These are phyloP conservation scores for Globomyces pollinis-pini DNA, from an alignment of 192 early-diverging fungal species.

Conservation along the genomic window DNA sequence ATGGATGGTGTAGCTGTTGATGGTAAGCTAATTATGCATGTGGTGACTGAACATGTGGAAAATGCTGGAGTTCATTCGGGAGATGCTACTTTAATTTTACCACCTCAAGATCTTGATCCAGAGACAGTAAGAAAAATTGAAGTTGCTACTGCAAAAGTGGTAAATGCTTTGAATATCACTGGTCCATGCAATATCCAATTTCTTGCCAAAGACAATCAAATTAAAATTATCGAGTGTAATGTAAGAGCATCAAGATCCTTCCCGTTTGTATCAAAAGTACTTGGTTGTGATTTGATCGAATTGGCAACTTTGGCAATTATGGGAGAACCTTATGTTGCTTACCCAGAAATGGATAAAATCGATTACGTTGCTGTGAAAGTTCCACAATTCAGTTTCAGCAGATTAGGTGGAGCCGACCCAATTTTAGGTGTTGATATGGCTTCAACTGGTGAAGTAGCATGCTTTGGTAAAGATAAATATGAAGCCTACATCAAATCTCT, in stretches of 20 bases:
- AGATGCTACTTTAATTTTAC: constrained; percentile 91
- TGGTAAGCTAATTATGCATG: constrained; percentile 90
- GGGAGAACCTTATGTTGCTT: constrained; percentile 68
- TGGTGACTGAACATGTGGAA: constrained; percentile 96
- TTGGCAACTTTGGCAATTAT: constrained; percentile 94
- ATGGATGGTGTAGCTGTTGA: constrained; percentile 95
- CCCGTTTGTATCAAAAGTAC: constrained; percentile 97
- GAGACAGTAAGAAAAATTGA: constrained; percentile 92
- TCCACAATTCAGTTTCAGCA: constrained; percentile 95
- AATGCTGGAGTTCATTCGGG: constrained; percentile 99
- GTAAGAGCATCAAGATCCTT: constrained; percentile 93
- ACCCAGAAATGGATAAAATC: constrained; percentile 63
- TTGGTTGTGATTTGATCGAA: constrained; percentile 91
- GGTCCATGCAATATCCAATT: constrained; percentile 99
- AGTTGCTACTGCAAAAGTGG: constrained; percentile 85
- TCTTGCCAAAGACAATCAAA: constrained; percentile 98
- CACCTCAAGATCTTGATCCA: constrained; percentile 90
- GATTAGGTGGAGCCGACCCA: constrained; percentile 92
- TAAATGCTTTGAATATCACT: constrained; percentile 88
- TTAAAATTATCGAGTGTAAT: constrained; percentile 99
- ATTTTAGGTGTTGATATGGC: constrained; percentile 99
- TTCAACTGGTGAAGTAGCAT: constrained; percentile 98
- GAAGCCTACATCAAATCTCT: constrained; percentile 95
- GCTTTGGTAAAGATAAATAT: constrained; percentile 96
- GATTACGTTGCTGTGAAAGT: constrained; percentile 94